phyloP scores from a whole-genome alignment of 2,329 filamentous ascomycete species.

The Sporothrix euskadiensis region DNA sequence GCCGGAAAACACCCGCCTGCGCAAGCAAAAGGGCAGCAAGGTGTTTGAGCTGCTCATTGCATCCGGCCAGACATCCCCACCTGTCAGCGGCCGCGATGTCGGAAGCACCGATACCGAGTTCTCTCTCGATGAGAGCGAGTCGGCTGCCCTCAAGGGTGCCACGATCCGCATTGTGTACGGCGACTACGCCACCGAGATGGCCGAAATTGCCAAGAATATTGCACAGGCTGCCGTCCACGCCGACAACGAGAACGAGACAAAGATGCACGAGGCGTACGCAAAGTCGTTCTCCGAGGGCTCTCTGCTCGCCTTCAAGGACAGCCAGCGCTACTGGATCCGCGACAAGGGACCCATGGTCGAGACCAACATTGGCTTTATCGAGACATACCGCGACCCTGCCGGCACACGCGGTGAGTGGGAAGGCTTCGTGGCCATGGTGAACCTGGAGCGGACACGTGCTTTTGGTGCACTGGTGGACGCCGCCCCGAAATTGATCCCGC shows the following conservation, averaged over 20 bases:
- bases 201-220: conserved; percentile 64
- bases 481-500: conserved; percentile 80
- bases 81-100: conserved; percentile 65
- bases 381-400: conserved; percentile 81
- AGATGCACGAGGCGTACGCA: conserved; percentile 72
- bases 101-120: conserved; percentile 62
- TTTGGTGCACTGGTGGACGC: conserved; percentile 83
- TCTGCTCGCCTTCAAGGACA: conserved; percentile 75
- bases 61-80: conserved; percentile 62
- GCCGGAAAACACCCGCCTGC: conserved; percentile 74
- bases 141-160: conserved; percentile 64
- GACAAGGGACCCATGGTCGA: conserved; percentile 81
- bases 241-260: conserved; percentile 71
- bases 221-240: conserved; percentile 68
- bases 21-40: conserved; percentile 56
- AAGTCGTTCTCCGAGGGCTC: conserved; percentile 75
- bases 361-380: conserved; percentile 79
- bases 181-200: conserved; percentile 72
- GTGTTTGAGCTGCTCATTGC: conserved; percentile 74
- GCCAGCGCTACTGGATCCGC: conserved; percentile 77
- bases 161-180: conserved; percentile 72
- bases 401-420: conserved; percentile 83
- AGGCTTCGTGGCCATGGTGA: conserved; percentile 80
- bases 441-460: conserved; percentile 83
- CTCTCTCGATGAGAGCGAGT: conserved; percentile 58